These are phyloP conservation scores for Metarhizium humberi DNA, from an alignment of 2,329 filamentous ascomycete genomes.

Conservation along the genomic window DNA sequence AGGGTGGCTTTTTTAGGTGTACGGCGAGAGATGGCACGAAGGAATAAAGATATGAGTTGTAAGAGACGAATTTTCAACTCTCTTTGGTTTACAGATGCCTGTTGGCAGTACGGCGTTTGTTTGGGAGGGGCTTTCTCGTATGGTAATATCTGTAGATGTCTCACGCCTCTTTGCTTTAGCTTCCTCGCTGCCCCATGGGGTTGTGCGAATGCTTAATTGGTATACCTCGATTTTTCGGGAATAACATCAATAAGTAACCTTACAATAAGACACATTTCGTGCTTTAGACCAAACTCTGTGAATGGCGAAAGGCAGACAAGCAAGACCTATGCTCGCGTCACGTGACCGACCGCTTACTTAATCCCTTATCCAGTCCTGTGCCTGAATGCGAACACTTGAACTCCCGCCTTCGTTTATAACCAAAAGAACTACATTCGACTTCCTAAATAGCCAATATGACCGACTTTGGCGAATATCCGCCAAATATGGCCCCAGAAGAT, in stretches of 20 bases:
- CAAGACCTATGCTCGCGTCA: background rate
- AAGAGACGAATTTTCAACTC: slow-evolving; percentile 20
- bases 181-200: background rate
- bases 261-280: background rate
- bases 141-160: slow-evolving; percentile 5
- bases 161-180: background rate
- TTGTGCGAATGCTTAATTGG: background rate
- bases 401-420: background rate
- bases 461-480: slow-evolving; percentile 54
- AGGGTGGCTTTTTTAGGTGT: background rate
- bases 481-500: slow-evolving; percentile 56
- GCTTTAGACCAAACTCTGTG: background rate
- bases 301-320: background rate
- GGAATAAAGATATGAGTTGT: slow-evolving; percentile 14
- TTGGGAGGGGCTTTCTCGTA: slow-evolving; percentile 12
- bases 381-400: background rate
- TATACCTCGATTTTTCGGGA: background rate
- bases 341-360: background rate
- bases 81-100: slow-evolving; percentile 19
- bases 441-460: slow-evolving; percentile 34
- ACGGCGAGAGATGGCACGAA: slow-evolving; percentile 17
- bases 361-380: background rate
- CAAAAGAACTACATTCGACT: background rate
- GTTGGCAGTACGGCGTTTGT: slow-evolving; percentile 19
- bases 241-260: background rate